These are phyloP conservation scores for Saccharomycopsis fermentans DNA, from an alignment of 805 yeast species.

Conservation along the genomic window DNA sequence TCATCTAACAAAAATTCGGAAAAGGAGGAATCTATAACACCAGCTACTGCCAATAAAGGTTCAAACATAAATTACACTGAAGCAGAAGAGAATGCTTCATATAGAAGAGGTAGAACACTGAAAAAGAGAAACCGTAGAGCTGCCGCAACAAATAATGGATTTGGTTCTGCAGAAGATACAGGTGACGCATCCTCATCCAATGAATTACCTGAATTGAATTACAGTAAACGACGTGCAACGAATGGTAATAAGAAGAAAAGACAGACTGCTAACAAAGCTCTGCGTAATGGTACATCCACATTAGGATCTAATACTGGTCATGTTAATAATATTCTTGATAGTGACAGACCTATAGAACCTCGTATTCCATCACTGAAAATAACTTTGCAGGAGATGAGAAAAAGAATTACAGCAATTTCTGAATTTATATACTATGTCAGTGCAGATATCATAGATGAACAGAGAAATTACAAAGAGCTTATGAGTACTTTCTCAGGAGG, in stretches of 20 bases:
- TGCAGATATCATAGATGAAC: constrained; percentile 63
- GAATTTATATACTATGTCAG: constrained; percentile 55
- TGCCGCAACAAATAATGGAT: neutral
- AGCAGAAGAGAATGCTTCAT: neutral
- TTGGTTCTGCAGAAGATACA: neutral
- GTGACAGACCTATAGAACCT: constrained; percentile 68
- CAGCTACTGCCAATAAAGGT: neutral
- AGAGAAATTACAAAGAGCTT: constrained; percentile 33
- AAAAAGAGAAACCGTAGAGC: constrained; percentile 11
- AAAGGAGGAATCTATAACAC: neutral
- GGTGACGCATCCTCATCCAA: neutral
- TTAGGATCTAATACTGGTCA: neutral
- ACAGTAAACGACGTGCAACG: neutral
- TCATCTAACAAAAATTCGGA: neutral
- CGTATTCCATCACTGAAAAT: constrained; percentile 70
- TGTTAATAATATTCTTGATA: constrained; percentile 8
- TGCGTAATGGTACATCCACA: constrained; percentile 1
- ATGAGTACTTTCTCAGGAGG: constrained; percentile 12
- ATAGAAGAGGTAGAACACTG: constrained; percentile 11
- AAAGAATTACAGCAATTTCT: constrained; percentile 78
- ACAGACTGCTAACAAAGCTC: neutral
- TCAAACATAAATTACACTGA: neutral
- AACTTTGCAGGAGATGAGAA: constrained; percentile 72
- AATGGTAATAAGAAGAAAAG: constrained; percentile 2
- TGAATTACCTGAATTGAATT: neutral